These are phyloP conservation scores for Solanum chacoense DNA, from an alignment of 305 asterid genomes.

Conservation along the genomic window DNA sequence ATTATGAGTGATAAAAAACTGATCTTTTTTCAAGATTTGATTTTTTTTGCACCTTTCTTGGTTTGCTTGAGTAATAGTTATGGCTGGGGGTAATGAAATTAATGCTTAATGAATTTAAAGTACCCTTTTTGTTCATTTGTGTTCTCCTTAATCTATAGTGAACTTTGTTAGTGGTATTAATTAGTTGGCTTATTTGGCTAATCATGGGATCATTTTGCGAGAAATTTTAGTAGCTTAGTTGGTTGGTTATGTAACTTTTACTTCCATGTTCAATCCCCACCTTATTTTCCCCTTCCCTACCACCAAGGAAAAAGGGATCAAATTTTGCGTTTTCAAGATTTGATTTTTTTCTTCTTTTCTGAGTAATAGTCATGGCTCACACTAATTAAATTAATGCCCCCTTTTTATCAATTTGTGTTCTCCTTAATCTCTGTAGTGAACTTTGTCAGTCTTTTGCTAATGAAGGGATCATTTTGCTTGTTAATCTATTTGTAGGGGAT, in stretches of 20 bases:
- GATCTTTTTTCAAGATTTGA: neutral
- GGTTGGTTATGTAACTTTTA: neutral
- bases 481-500: neutral
- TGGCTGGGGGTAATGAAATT: neutral
- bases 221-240: neutral
- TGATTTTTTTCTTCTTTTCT: neutral
- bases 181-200: neutral
- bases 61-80: neutral
- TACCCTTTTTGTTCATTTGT: neutral
- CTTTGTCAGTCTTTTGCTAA: neutral
- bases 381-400: neutral
- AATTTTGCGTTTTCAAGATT: neutral
- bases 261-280: neutral
- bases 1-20: neutral
- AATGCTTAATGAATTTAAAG: slow-evolving; percentile 1
- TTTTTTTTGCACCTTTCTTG: neutral
- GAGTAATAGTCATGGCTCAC: neutral
- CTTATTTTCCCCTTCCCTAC: neutral
- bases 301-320: neutral
- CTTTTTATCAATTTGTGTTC: neutral
- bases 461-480: neutral
- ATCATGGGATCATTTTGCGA: neutral
- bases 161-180: neutral
- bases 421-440: neutral
- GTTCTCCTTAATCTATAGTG: neutral